Base-by-base conservation (phyloP, 176 grass and related monocot species). In the Lolium multiflorum region DNA sequence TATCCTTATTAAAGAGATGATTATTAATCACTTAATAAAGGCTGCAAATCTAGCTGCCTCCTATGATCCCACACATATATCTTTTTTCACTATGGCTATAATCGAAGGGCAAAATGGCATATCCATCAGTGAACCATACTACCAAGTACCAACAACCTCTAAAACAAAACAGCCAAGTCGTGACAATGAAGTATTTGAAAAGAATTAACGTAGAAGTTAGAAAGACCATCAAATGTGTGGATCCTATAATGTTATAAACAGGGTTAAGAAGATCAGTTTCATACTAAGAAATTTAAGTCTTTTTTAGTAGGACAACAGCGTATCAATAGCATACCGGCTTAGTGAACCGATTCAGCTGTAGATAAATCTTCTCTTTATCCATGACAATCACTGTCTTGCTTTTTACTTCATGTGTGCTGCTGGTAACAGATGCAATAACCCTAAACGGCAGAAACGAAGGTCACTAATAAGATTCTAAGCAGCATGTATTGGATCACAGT, bases 371-470 rank as follows among this genome's bases (percentile, higher is more conserved):
- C 81, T 86, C 90, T 78, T 98, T 98, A 18, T 98, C 96, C 86
- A 92, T 90, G 91, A 74, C 35, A 78, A 98, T 91, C 28, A 96
- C 90, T 1, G 94, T 98, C 87, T 98, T 98, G 90, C 91, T 98
- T 91, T 98, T 95, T 72, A 91, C 88, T 87, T 94, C 94, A 76
- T 98, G 97, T 25, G 97, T 98, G 94, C 97, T 98, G 80, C 97
- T 92, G 52, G 97, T 98, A 86, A 98, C 97, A 86, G 97, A 98
- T 83, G 92, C 93, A 13, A 74, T 88, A 56, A 96, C 92, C 91
- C 97, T 98, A 80, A 85, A 80, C 55, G 48, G 89, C 48, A 87
- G 54, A 61, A 76, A 80, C 59, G 35, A n/a, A 89, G 13, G 69
- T 81, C 47, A 11, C 39, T 57, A 50, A 59, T 81, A 85, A 85